Conservation (phyloP, 148 eudicot species). For the Polygonum aviculare region DNA sequence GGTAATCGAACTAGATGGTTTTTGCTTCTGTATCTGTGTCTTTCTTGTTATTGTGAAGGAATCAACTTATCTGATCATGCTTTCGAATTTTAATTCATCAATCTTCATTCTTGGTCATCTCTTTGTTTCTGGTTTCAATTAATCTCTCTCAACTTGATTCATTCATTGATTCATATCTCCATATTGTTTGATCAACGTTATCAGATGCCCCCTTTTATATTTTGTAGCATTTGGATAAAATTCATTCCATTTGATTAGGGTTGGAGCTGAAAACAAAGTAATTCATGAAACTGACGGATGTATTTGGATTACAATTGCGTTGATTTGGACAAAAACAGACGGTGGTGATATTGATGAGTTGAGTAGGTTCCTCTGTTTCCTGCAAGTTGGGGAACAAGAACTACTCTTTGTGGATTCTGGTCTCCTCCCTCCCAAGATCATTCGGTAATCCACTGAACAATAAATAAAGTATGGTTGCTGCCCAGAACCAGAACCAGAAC, state of each 20-base stretch:
- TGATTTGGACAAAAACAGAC: neutral
- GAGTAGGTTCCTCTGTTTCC: constrained; percentile 29
- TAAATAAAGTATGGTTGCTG: neutral
- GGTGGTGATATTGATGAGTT: neutral
- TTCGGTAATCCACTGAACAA: neutral
- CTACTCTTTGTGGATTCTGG: constrained; percentile 6
- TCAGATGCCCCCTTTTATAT: neutral
- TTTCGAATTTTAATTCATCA: neutral
- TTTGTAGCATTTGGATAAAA: neutral
- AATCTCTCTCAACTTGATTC: neutral
- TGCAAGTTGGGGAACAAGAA: constrained; percentile 32
- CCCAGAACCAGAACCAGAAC: too few relatives aligned
- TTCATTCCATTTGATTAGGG: neutral
- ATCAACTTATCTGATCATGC: neutral
- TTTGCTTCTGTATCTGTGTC: neutral
- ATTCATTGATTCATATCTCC: too few relatives aligned
- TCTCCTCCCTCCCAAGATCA: neutral
- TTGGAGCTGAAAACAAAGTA: neutral
- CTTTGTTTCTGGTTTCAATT: neutral
- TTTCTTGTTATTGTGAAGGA: neutral
- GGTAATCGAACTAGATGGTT: neutral
- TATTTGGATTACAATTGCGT: neutral
- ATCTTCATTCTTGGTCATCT: neutral
- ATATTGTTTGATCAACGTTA: neutral
- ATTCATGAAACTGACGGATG: neutral